A percentile compares a stretch with the other conserved stretches of the same genome.
phyloP scores from a whole-genome alignment of 2,329 filamentous ascomycete genomes.

The Aspergillus udagawae region DNA sequence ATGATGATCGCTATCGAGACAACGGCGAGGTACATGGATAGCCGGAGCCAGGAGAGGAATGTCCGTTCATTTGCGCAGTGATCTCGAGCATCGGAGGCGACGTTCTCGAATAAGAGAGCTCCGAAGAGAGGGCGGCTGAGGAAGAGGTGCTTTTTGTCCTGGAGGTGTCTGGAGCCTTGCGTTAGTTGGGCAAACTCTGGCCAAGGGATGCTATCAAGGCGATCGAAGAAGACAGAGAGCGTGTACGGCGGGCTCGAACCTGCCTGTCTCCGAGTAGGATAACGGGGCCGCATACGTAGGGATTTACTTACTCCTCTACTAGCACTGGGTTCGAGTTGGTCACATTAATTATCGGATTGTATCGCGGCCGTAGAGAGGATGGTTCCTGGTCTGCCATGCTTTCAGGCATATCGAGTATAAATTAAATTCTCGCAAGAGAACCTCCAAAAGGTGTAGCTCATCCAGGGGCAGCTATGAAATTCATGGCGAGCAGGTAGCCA shows the following conservation, averaged over 20 bases:
- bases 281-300: not conserved
- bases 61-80: slow-evolving; percentile 65
- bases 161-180: slow-evolving; percentile 22
- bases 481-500: not conserved
- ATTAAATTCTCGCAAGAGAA: not conserved
- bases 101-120: slow-evolving; percentile 63
- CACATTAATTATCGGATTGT: slow-evolving; percentile 52
- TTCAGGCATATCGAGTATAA: slow-evolving; percentile 18
- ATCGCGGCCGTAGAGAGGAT: slow-evolving; percentile 26
- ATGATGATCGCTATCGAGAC: slow-evolving; percentile 87
- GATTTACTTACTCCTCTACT: slow-evolving; percentile 43
- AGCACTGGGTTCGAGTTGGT: slow-evolving; percentile 47
- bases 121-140: slow-evolving; percentile 53
- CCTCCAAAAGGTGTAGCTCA: not conserved
- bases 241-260: not conserved
- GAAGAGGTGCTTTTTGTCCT: slow-evolving; percentile 43
- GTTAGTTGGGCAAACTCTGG: not conserved
- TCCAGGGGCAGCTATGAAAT: not conserved
- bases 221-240: not conserved
- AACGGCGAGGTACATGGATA: slow-evolving; percentile 86
- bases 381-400: slow-evolving; percentile 14
- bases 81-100: slow-evolving; percentile 61
- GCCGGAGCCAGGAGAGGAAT: slow-evolving; percentile 86
- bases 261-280: too few species aligned
- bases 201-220: not conserved